phyloP scores from a whole-genome alignment of 2,329 filamentous ascomycete genomes.

The Paramyrothecium sp. region DNA sequence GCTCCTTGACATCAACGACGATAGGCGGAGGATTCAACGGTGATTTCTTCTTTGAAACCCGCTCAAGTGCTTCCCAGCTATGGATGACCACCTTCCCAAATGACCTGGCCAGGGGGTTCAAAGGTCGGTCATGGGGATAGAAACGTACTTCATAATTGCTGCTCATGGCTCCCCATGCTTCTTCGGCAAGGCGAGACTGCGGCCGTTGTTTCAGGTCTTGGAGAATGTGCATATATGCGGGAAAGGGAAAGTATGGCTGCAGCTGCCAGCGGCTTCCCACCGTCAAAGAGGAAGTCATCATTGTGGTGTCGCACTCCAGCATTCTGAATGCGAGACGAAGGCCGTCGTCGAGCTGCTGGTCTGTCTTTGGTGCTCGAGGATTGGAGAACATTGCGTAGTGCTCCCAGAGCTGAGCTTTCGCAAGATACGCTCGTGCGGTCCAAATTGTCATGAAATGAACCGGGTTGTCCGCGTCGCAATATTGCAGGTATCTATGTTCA shows the following conservation, averaged over 20 bases:
- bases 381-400: conserved; percentile 33
- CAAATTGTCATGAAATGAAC: conserved; percentile 40
- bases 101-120: neutral
- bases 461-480: conserved; percentile 34
- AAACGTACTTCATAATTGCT: conserved; percentile 24
- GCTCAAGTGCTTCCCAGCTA: neutral
- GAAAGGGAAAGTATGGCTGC: conserved; percentile 35
- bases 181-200: conserved; percentile 15
- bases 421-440: conserved; percentile 38
- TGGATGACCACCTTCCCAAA: neutral
- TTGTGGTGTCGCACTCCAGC: conserved; percentile 34
- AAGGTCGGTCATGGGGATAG: neutral
- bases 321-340: conserved; percentile 27
- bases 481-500: conserved; percentile 43
- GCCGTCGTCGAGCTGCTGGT: conserved; percentile 24
- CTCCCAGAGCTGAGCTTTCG: conserved; percentile 49
- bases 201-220: conserved; percentile 27
- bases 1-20: neutral
- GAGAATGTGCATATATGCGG: conserved; percentile 37
- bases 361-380: conserved; percentile 17
- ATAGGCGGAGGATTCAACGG: neutral
- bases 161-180: conserved; percentile 29
- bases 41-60: neutral
- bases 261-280: conserved; percentile 35
- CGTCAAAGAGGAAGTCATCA: conserved; percentile 26